Percentiles rank a stretch among this genome's conserved stretches.
phyloP scores from a whole-genome alignment of 129 eudicot species.

The Chrysanthemum lavandulifolium region DNA sequence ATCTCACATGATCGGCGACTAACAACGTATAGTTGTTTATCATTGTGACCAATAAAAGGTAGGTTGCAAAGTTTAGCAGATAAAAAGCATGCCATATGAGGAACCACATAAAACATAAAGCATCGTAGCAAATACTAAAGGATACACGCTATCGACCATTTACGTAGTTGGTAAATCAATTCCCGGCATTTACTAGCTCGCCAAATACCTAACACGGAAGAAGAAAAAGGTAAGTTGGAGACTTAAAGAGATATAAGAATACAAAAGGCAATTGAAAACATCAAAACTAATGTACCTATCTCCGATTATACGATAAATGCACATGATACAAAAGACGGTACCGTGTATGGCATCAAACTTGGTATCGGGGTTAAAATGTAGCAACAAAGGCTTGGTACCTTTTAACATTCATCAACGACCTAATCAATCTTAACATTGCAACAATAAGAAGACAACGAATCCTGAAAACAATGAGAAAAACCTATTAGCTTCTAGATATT shows the following conservation, averaged over 20 bases:
- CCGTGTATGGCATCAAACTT: conserved; percentile 96
- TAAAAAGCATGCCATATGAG: neutral
- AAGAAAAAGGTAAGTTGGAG: neutral
- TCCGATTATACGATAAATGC: conserved; percentile 86
- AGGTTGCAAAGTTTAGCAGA: too few species aligned
- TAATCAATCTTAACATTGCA: conserved; percentile 79
- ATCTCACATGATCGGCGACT: neutral
- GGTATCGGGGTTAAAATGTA: too few species aligned
- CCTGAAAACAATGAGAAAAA: conserved; percentile 45
- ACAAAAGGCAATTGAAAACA: neutral
- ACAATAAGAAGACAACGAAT: conserved; percentile 97
- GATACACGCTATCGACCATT: conserved; percentile 88
- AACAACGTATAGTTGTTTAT: neutral
- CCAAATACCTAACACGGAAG: conserved; percentile 61
- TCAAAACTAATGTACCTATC: conserved; percentile 48
- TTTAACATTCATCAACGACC: conserved; percentile 86
- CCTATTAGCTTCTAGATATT: conserved; percentile 3
- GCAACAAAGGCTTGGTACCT: conserved; percentile 86
- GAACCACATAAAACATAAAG: too few species aligned
- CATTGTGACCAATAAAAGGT: neutral
- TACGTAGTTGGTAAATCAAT: conserved; percentile 63
- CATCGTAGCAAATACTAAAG: conserved; percentile 20
- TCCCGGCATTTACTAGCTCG: conserved; percentile 89
- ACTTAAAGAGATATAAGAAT: too few species aligned
- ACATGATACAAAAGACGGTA: conserved; percentile 80